Base-by-base conservation (phyloP, 257 asterid genomes). In the Nicotiana obtusifolia region DNA sequence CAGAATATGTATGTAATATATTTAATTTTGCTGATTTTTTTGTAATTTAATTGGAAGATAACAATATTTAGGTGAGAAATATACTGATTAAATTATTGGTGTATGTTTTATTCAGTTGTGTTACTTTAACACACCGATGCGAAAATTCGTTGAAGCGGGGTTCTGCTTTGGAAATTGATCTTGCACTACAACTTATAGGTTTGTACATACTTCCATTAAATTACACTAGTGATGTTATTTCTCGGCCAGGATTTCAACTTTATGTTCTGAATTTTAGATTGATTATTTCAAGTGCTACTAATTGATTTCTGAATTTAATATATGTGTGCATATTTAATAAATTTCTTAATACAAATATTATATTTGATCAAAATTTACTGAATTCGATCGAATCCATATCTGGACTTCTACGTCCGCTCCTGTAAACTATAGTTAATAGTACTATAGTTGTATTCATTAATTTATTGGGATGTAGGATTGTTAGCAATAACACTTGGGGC, bases 111-210 rank as follows among this genome's bases (percentile, higher is more conserved):
- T 62, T 1, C 68, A 62, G 68, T 11, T 62, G 14, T 62, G 8
- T 24, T 10, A 62, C 35, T 4, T 4, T 87, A 62, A 75, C 85
- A 1, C 82, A 87, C 73, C 76, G 86, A 71, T 85, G 84, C 65
- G 76, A 84, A 61, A 75, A 81, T 77, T 87, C 88, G 20, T 67
- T 85, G 71, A 85, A 80, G 65, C 81, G 60, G 82, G 86, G 86
- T 28, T 77, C 88, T 41, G 35, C 85, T 59, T 83, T 84, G 52
- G 90, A 87, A 85, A 85, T 85, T 81, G 85, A 47, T 81, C 75
- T 83, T 49, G 88, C 90, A 68, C 83, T 81, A 77, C 83, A 64
- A 13, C 84, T 81, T 67, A 77, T 87, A 15, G 90, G 88, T 87
- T 77, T 82, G 64, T 83, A 49, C 78, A 78, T 20, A 22, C 84